Base-by-base conservation (phyloP, 306 rosid species). In the Ceratonia siliqua region DNA sequence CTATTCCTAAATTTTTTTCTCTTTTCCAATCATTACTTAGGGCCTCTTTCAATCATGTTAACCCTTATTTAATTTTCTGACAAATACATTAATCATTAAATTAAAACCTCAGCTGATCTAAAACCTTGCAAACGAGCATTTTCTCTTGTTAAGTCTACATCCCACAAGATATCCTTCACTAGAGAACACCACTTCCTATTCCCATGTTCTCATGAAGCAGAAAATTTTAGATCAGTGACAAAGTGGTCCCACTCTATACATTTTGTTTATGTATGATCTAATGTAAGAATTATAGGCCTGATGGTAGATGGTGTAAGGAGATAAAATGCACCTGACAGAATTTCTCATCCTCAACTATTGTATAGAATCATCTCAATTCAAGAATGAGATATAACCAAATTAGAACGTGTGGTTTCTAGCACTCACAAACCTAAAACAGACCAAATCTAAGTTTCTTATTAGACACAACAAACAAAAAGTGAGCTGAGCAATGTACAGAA, bases 381-480 rank as follows among this genome's bases (percentile, higher is more conserved):
- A 49, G 68, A 28, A 61, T 50, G 73, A 41, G 43, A 69, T 62
- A 69, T 56, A 76, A 77, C 70, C 71, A 33, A 54, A 45, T 69
- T 13, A 77, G 14, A 3, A 39, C 42, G 39, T 58, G 11, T 8
- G 24, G 22, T 46, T 64, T 71, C 53, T 70, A 45, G 42, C 63
- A 27, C 76, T 28, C 10, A 58, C 62, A 72, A 48, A 56, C 30
- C 62, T 22, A 71, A 28, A 56, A 25, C 61, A 39, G 39, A 49
- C 22, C 24, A 58, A 21, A n/a, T 10, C 10, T 1, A 32, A 14
- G 48, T 56, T 72, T 58, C 67, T 72, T 46, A 33, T 15, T 53
- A 65, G 8, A 45, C 61, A 57, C 39, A 67, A 65, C 52, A 12
- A 56, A 52, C 77, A 64, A 55, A 46, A 65, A 48, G 64, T 35